A percentile compares a stretch with the other conserved stretches of the same genome.
Conservation (phyloP, 345 rosid species). For the Sonneratia alba region DNA sequence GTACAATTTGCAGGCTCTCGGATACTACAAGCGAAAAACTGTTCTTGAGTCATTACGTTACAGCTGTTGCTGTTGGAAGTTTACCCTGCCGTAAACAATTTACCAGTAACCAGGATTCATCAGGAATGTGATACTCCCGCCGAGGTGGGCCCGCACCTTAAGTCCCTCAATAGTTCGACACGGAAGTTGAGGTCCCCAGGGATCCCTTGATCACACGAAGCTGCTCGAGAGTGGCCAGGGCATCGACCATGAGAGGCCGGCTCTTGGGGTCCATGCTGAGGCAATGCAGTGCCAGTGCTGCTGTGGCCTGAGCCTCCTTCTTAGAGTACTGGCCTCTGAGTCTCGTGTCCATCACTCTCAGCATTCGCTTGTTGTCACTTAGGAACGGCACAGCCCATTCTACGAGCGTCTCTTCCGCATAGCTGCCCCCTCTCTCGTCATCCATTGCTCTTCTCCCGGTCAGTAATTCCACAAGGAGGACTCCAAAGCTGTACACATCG, state of each 20-base stretch:
- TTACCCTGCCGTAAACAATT: not conserved
- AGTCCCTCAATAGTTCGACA: not conserved
- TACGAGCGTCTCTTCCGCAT: slow-evolving; percentile 52
- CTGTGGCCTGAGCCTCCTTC: slow-evolving; percentile 65
- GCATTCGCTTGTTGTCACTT: slow-evolving; percentile 43
- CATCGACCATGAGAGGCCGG: slow-evolving; percentile 57
- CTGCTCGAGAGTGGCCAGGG: slow-evolving; percentile 39
- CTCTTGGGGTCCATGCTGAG: slow-evolving; percentile 46
- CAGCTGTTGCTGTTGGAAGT: not conserved
- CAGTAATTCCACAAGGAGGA: slow-evolving; percentile 63
- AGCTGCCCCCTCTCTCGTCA: slow-evolving; percentile 28
- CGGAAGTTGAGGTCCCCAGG: not conserved
- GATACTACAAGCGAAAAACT: no score
- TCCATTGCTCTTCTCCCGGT: slow-evolving; percentile 64
- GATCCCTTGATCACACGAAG: slow-evolving; percentile 19
- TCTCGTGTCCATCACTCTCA: slow-evolving; percentile 79
- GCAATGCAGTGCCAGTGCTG: slow-evolving; percentile 67
- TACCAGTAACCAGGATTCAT: not conserved
- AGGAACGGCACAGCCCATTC: slow-evolving; percentile 83
- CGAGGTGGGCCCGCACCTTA: not conserved
- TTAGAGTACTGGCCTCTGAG: slow-evolving; percentile 80
- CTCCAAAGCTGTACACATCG: slow-evolving; percentile 86
- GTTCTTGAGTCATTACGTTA: not conserved
- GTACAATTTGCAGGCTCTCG: not conserved
- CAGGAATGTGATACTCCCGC: not conserved